These are phyloP conservation scores for Martensiomyces pterosporus DNA, from an alignment of 192 early-diverging fungal species.

Conservation along the genomic window DNA sequence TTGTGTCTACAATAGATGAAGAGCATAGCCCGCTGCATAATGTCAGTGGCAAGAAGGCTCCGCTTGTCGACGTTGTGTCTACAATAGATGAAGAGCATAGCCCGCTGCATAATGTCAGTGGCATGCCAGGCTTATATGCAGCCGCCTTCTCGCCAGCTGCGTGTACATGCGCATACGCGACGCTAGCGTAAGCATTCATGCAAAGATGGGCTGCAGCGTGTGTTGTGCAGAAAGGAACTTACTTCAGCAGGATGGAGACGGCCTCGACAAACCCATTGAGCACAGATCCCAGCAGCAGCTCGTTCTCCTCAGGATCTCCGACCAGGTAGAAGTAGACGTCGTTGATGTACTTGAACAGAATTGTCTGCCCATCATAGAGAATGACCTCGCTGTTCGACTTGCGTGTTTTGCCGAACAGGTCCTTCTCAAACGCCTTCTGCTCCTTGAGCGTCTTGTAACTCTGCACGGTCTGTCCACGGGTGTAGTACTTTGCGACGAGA, in stretches of 20 bases:
- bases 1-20: slow-evolving; percentile 54
- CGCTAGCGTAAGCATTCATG: too few species aligned
- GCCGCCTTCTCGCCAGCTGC: too few species aligned
- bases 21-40: too few species aligned
- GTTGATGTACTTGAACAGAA: slow-evolving; percentile 79
- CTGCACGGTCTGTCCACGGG: slow-evolving; percentile 22
- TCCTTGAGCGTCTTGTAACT: slow-evolving; percentile 60
- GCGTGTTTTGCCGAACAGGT: slow-evolving; percentile 88
- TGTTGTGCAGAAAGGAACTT: too few species aligned
- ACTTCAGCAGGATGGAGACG: slow-evolving; percentile 79
- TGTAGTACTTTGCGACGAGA: slow-evolving; percentile 91
- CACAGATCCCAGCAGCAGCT: slow-evolving; percentile 76
- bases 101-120: slow-evolving; percentile 85
- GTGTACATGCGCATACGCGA: too few species aligned
- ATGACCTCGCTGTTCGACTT: slow-evolving; percentile 80
- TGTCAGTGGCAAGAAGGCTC: slow-evolving; percentile 82
- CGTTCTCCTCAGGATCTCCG: slow-evolving; percentile 89
- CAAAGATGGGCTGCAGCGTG: too few species aligned
- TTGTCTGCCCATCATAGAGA: slow-evolving; percentile 89
- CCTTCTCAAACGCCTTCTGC: slow-evolving; percentile 88
- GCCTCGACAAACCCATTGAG: slow-evolving; percentile 83
- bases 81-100: not conserved
- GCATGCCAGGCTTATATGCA: too few species aligned
- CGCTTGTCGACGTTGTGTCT: slow-evolving; percentile 87
- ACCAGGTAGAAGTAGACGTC: slow-evolving; percentile 92